These are phyloP conservation scores for Diaporthe sp. DNA, from an alignment of 2,329 filamentous ascomycete species.

Conservation along the genomic window DNA sequence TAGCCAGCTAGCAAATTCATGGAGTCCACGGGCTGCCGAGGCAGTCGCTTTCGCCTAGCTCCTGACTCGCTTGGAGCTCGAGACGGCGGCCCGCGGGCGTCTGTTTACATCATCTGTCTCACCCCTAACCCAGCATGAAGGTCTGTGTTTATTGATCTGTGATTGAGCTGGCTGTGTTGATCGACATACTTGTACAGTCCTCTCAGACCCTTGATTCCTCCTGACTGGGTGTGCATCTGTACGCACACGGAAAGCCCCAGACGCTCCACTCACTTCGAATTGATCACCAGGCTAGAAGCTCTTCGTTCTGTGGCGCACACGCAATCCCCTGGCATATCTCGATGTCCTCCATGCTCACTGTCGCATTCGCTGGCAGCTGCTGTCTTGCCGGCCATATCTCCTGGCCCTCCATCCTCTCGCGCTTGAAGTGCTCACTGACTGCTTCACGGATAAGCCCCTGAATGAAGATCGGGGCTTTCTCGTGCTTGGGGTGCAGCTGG, in stretches of 20 bases:
- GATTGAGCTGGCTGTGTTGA: not conserved
- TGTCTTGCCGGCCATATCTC: constrained; percentile 15
- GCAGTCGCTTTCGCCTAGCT: not conserved
- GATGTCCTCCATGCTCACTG: not conserved
- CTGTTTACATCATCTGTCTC: not conserved
- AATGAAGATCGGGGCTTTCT: constrained; percentile 16
- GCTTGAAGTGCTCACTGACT: constrained; percentile 16
- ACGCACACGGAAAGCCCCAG: not conserved
- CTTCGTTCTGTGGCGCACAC: not conserved
- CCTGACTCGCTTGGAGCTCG: not conserved
- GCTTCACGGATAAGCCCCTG: constrained; percentile 11
- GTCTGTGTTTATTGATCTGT: not conserved
- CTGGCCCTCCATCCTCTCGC: constrained; percentile 10
- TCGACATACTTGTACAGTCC: not conserved
- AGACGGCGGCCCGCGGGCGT: not conserved
- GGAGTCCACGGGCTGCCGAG: constrained; percentile 15
- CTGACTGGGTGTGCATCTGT: not conserved
- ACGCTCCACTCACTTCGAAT: not conserved
- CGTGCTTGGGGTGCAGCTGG: constrained; percentile 23
- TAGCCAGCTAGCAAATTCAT: not conserved
- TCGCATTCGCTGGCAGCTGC: constrained; percentile 4
- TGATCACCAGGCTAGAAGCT: constrained; percentile 21
- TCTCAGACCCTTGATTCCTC: not conserved
- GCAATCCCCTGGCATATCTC: not conserved
- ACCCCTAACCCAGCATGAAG: not conserved